Evolutionary conservation across 495 filamentous ascomycete species (phyloP).

Genomic region (Podospora tetraspora): DNA sequence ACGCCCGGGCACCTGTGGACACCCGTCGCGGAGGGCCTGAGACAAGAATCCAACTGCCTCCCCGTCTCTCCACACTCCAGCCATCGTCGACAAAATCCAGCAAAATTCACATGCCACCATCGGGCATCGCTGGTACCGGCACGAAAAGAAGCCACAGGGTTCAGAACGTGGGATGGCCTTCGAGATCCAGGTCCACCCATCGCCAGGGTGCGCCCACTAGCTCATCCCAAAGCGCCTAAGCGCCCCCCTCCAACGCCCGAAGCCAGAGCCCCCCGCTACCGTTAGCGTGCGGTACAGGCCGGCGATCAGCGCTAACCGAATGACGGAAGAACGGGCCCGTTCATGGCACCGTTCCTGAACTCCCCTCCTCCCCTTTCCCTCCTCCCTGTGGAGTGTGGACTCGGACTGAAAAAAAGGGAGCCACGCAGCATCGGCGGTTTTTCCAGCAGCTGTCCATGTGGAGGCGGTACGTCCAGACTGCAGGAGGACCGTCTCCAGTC

Average conservation of each 20-base stretch:
- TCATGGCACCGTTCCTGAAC: slow-evolving; percentile 12
- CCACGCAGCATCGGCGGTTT: neutral
- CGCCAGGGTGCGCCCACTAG: neutral
- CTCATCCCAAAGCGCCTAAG: neutral
- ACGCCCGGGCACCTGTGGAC: no score
- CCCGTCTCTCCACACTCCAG: neutral
- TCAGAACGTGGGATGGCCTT: neutral
- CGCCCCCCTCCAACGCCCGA: slow-evolving; percentile 10
- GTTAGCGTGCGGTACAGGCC: slow-evolving; percentile 18
- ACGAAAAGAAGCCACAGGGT: neutral
- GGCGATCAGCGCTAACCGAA: slow-evolving; percentile 29
- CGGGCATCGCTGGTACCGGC: neutral
- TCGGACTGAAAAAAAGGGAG: neutral
- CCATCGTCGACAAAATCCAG: neutral
- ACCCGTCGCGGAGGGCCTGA: neutral
- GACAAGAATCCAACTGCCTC: neutral
- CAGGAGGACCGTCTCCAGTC: slow-evolving; percentile 8
- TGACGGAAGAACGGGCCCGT: slow-evolving; percentile 22
- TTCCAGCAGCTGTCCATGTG: neutral
- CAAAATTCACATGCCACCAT: neutral
- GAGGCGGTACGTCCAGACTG: slow-evolving; percentile 3
- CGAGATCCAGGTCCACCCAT: neutral
- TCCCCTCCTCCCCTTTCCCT: neutral
- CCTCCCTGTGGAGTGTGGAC: neutral
- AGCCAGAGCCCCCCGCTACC: slow-evolving; percentile 4